Conservation (phyloP, 1,139 yeast species). For the Geotrichum macrosporum region DNA sequence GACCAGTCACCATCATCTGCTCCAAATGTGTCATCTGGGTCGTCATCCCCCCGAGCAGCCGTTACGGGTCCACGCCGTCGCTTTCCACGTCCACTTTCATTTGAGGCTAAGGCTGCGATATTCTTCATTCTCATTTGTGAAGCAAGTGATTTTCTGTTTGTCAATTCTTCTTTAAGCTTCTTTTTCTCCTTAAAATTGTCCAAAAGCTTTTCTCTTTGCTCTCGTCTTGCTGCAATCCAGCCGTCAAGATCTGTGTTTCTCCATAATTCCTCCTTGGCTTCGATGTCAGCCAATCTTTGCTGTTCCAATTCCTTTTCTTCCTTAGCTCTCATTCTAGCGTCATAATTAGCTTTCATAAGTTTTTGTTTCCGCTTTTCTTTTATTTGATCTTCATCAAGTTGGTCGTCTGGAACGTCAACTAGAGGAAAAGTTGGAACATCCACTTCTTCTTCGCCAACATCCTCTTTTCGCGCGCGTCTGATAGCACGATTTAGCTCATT, state of each 20-base stretch:
- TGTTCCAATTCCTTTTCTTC: conserved; percentile 68
- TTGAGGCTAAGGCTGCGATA: conserved; percentile 83
- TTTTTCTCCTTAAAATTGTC: conserved; percentile 60
- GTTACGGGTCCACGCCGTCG: conserved; percentile 31
- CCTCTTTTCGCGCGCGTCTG: conserved; percentile 62
- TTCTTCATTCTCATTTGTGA: conserved; percentile 91
- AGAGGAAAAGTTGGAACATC: conserved; percentile 69
- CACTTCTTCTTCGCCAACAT: conserved; percentile 53
- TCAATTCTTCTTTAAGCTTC: conserved; percentile 70
- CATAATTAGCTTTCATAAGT: conserved; percentile 78
- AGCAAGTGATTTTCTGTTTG: conserved; percentile 84
- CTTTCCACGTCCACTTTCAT: conserved; percentile 44
- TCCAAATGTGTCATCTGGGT: conserved; percentile 91
- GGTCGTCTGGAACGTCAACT: conserved; percentile 70
- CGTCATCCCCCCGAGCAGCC: conserved; percentile 58
- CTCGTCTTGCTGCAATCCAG: conserved; percentile 74
- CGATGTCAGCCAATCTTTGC: conserved; percentile 44
- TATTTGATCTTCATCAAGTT: conserved; percentile 70
- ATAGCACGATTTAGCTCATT: conserved; percentile 63
- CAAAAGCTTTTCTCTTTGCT: conserved; percentile 54
- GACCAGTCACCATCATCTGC: conserved; percentile 97
- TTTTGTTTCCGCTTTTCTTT: conserved; percentile 84
- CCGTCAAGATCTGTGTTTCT: conserved; percentile 66
- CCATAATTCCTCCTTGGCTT: conserved; percentile 65
- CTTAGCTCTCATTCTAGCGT: conserved; percentile 79